Conservation (phyloP, 306 rosid species). For the Fragaria ananassa region DNA sequence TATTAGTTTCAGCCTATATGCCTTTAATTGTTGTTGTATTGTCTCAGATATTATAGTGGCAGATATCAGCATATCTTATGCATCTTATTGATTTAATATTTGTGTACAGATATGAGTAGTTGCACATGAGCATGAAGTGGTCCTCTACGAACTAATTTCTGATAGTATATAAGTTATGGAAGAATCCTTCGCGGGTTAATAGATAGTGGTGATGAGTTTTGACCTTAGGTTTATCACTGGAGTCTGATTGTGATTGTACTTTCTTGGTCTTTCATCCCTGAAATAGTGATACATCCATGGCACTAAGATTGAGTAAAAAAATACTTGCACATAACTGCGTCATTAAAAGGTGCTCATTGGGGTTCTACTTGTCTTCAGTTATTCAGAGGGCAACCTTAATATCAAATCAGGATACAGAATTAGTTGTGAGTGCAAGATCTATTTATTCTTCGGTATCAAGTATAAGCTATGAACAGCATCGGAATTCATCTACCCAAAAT, state of each 20-base stretch:
- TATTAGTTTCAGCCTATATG: not conserved
- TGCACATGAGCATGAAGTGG: not conserved
- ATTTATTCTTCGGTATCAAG: slow-evolving; percentile 7
- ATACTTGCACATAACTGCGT: not conserved
- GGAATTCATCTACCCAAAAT: slow-evolving; percentile 9
- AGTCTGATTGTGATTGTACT: not conserved
- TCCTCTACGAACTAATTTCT: not conserved
- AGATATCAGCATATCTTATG: not conserved
- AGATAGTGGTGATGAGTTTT: not conserved
- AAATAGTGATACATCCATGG: slow-evolving; percentile 9
- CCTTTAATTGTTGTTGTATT: not conserved
- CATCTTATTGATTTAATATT: not conserved
- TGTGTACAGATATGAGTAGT: not conserved
- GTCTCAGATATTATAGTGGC: not conserved
- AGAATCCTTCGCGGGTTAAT: not conserved
- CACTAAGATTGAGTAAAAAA: slow-evolving; percentile 13
- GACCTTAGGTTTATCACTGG: not conserved
- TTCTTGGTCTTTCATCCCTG: not conserved
- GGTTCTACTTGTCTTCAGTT: slow-evolving; percentile 30
- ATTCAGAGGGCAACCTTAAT: slow-evolving; percentile 10
- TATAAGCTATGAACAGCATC: slow-evolving; percentile 17
- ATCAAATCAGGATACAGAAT: slow-evolving; percentile 12
- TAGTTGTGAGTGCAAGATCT: not conserved
- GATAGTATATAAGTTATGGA: not conserved
- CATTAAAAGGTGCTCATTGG: slow-evolving; percentile 1